Evolutionary conservation across 306 rosid species (phyloP).

Genomic region (Aeschynomene evenia): DNA sequence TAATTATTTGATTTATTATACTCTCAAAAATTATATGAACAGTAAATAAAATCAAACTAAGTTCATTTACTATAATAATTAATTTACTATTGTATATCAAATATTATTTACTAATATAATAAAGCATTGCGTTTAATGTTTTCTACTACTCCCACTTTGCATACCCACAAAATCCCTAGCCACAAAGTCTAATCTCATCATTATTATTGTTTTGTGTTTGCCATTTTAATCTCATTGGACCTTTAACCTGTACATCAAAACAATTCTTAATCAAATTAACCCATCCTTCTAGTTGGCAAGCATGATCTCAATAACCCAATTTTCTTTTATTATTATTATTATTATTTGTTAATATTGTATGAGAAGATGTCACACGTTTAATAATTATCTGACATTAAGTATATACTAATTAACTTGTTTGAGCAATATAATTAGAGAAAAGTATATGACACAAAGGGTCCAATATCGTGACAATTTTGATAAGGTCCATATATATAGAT

Average conservation of each 20-base stretch:
- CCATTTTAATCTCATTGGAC: background rate
- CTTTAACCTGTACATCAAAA: background rate
- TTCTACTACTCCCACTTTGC: background rate
- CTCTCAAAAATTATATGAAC: too few species aligned
- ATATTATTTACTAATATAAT: too few species aligned
- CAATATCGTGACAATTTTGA: background rate
- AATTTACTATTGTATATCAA: too few species aligned
- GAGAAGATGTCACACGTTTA: background rate
- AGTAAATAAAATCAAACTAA: too few species aligned
- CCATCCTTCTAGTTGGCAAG: background rate
- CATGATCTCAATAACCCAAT: background rate
- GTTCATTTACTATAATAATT: too few species aligned
- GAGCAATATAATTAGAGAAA: background rate
- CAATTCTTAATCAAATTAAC: background rate
- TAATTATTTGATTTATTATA: too few species aligned
- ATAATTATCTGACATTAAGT: background rate
- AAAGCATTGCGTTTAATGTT: background rate
- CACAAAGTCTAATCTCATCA: background rate
- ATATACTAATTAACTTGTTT: background rate
- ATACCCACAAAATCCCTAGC: background rate
- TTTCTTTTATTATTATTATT: too few species aligned
- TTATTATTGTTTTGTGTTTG: background rate
- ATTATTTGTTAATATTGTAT: background rate
- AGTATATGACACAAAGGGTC: background rate
- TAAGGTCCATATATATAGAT: background rate